phyloP scores from a whole-genome alignment of 2,329 filamentous ascomycete species.

The Arachnopeziza araneosa region DNA sequence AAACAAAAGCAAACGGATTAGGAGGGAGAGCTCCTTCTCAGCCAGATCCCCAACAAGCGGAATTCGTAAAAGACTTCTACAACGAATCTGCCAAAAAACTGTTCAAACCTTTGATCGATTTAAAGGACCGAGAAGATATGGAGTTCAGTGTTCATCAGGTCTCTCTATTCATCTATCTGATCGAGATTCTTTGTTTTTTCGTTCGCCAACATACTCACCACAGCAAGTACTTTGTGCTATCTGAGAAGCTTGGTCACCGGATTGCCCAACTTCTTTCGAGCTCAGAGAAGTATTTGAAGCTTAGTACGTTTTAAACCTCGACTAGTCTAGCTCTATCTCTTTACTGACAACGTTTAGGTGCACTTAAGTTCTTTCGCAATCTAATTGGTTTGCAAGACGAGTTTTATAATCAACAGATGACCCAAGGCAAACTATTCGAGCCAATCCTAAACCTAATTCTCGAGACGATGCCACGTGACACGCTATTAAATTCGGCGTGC shows the following conservation, averaged over 20 bases:
- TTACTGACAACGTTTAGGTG: slow-evolving; percentile 46
- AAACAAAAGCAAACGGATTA: slow-evolving; percentile 56
- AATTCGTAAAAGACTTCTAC: slow-evolving; percentile 85
- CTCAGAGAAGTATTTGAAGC: slow-evolving; percentile 85
- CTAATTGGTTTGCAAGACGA: slow-evolving; percentile 82
- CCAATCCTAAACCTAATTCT: slow-evolving; percentile 80
- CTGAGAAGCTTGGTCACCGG: slow-evolving; percentile 69
- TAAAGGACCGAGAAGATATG: slow-evolving; percentile 65
- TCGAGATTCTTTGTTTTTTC: slow-evolving; percentile 92
- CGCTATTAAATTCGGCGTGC: slow-evolving; percentile 87
- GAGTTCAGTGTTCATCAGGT: slow-evolving; percentile 77
- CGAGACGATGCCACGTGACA: slow-evolving; percentile 84
- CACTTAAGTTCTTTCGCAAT: slow-evolving; percentile 89
- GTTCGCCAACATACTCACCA: slow-evolving; percentile 81
- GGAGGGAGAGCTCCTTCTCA: slow-evolving; percentile 53
- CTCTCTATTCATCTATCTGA: slow-evolving; percentile 83
- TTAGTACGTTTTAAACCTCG: slow-evolving; percentile 55
- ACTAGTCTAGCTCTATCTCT: not conserved
- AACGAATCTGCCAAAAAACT: slow-evolving; percentile 78
- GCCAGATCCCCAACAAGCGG: slow-evolving; percentile 70
- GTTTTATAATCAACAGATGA: slow-evolving; percentile 82
- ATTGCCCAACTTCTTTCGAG: slow-evolving; percentile 78
- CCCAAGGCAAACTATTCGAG: slow-evolving; percentile 73
- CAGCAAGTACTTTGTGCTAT: slow-evolving; percentile 82
- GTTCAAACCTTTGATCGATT: slow-evolving; percentile 78